Evolutionary conservation across 2,329 filamentous ascomycete genomes (phyloP).

Genomic region (Fusarium tricinctum): DNA sequence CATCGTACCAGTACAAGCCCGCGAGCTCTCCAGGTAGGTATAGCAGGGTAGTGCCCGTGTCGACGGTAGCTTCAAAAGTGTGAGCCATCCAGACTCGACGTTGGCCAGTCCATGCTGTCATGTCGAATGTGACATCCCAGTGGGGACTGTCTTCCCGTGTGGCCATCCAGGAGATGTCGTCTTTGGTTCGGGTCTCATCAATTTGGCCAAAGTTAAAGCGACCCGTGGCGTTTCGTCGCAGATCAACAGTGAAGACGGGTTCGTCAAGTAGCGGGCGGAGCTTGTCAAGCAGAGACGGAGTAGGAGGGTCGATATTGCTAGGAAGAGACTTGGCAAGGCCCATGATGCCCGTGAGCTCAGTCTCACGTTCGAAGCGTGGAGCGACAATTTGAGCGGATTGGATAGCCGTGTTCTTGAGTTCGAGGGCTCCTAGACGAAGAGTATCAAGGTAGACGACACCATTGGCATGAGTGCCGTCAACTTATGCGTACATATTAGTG

Average conservation of each 20-base stretch:
- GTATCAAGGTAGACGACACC: constrained; percentile 67
- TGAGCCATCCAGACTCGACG: constrained; percentile 66
- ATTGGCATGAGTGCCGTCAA: constrained; percentile 60
- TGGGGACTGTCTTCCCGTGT: constrained; percentile 52
- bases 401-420: constrained; percentile 61
- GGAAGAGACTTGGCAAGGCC: constrained; percentile 64
- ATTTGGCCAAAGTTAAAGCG: constrained; percentile 67
- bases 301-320: constrained; percentile 60
- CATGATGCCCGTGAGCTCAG: constrained; percentile 64
- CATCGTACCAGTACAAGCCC: constrained; percentile 69
- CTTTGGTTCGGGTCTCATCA: constrained; percentile 56
- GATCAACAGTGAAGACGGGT: constrained; percentile 65
- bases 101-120: constrained; percentile 59
- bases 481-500: constrained; percentile 44
- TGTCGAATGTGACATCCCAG: constrained; percentile 64
- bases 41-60: constrained; percentile 78
- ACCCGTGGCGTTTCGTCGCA: constrained; percentile 63
- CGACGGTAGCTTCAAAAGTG: constrained; percentile 68
- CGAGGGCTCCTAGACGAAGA: constrained; percentile 61
- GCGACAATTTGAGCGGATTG: constrained; percentile 63
- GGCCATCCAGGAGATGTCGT: constrained; percentile 61
- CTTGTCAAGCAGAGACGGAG: constrained; percentile 61
- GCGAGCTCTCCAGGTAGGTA: constrained; percentile 71
- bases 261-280: constrained; percentile 58
- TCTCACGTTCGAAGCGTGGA: constrained; percentile 59